Evolutionary conservation across 768 basidiomycete genomes (phyloP).

Genomic region (Austroboletus eburneus): DNA sequence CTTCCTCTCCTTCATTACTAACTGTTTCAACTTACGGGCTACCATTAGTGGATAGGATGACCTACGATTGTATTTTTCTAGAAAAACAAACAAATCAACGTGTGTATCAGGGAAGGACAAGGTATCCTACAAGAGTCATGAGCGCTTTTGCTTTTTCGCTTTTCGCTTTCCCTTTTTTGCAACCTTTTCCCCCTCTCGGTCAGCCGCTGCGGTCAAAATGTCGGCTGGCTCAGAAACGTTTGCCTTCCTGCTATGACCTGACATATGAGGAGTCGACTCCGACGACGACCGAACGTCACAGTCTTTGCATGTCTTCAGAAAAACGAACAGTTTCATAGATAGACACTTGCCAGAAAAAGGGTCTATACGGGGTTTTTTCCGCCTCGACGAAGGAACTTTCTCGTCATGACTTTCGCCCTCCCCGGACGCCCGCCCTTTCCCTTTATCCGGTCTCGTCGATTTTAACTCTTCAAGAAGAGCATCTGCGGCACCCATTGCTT

Average conservation of each 20-base stretch:
- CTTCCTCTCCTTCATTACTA: constrained; percentile 9
- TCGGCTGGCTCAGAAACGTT: constrained; percentile 16
- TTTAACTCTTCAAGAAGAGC: not conserved
- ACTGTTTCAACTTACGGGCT: constrained; percentile 13
- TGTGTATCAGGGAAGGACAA: not conserved
- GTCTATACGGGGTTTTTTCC: constrained; percentile 53
- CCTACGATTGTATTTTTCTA: constrained; percentile 14
- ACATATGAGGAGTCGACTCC: not conserved
- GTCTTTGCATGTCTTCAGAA: constrained; percentile 19
- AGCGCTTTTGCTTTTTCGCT: constrained; percentile 20
- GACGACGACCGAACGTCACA: constrained; percentile 22
- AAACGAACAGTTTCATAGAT: not conserved
- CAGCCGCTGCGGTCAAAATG: constrained; percentile 20
- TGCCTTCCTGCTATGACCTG: constrained; percentile 9
- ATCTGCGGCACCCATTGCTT: constrained; percentile 5
- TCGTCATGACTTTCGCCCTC: constrained; percentile 12
- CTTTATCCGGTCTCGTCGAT: constrained; percentile 22
- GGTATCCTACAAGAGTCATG: constrained; percentile 10
- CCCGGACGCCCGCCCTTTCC: constrained; percentile 35
- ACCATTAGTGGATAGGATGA: constrained; percentile 7
- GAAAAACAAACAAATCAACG: constrained; percentile 15
- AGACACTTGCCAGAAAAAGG: constrained; percentile 56
- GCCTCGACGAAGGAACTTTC: constrained; percentile 31
- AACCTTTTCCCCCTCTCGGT: constrained; percentile 20
- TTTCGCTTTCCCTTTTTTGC: constrained; percentile 36